Evolutionary conservation across 2,329 filamentous ascomycete genomes (phyloP).

Genomic region (Westerdykella aurantiaca): DNA sequence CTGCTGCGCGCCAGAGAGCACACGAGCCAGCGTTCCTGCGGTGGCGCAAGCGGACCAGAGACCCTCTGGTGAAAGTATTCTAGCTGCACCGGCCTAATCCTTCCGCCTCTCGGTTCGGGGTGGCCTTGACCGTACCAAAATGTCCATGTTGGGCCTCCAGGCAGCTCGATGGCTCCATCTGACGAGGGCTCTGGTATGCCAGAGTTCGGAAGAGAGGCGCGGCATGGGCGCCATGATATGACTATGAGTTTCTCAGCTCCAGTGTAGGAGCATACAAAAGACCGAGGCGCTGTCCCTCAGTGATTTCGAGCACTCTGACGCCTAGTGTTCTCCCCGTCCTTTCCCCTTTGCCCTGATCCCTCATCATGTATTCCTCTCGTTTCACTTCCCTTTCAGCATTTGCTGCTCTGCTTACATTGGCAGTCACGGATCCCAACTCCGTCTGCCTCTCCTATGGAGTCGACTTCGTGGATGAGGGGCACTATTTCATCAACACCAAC

Average conservation of each 20-base stretch:
- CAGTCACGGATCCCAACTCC: constrained; percentile 17
- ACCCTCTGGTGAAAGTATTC: constrained; percentile 1
- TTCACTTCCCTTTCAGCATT: constrained; percentile 18
- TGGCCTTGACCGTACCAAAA: constrained; percentile 7
- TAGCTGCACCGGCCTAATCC: constrained; percentile 7
- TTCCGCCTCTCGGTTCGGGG: constrained; percentile 14
- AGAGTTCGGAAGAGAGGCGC: constrained; percentile 3
- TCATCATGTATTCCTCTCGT: constrained; percentile 23
- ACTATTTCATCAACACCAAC: constrained; percentile 44
- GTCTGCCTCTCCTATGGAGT: constrained; percentile 36
- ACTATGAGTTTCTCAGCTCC: constrained; percentile 4
- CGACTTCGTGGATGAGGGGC: constrained; percentile 41
- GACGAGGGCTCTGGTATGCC: constrained; percentile 8
- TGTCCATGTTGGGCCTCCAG: constrained; percentile 14
- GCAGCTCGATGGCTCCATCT: constrained; percentile 14
- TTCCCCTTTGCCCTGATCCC: constrained; percentile 1
- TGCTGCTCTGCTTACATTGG: constrained; percentile 21
- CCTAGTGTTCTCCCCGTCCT: constrained; percentile 1
- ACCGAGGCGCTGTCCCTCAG: constrained; percentile 8
- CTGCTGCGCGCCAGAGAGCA: not conserved
- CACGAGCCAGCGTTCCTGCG: not conserved
- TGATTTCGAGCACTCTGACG: constrained; percentile 8
- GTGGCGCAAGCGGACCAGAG: constrained; percentile 12
- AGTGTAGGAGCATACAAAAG: constrained; percentile 16
- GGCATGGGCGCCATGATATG: constrained; percentile 4